These are phyloP conservation scores for Nitzschia sp. DNA, from an alignment of 108 stramenopile species.

Conservation along the genomic window DNA sequence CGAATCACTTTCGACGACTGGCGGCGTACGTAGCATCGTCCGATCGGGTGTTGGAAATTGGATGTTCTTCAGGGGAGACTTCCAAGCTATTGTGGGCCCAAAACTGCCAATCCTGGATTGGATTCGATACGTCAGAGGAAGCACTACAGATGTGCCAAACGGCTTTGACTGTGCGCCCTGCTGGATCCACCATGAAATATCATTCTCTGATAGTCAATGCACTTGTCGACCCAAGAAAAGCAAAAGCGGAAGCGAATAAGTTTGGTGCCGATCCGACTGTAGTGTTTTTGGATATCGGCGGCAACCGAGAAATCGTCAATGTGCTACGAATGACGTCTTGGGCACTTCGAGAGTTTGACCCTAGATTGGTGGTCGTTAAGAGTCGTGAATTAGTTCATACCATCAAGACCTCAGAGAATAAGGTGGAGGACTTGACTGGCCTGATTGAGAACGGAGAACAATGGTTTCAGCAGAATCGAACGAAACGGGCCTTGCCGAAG, in stretches of 20 bases:
- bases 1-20: conserved; percentile 62
- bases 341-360: conserved; percentile 55
- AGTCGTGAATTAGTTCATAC: conserved; percentile 59
- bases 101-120: conserved; percentile 55
- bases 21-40: conserved; percentile 48
- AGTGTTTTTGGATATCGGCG: conserved; percentile 85
- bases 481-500: conserved; percentile 19
- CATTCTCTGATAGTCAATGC: conserved; percentile 52
- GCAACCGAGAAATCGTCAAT: conserved; percentile 68
- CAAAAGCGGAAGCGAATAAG: conserved; percentile 29
- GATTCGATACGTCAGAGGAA: conserved; percentile 74
- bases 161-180: background rate
- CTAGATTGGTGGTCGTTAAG: conserved; percentile 68
- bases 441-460: conserved; percentile 19
- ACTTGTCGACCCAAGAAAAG: conserved; percentile 62
- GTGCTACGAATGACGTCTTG: conserved; percentile 71
- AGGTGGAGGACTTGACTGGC: conserved; percentile 18
- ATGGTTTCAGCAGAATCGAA: conserved; percentile 28
- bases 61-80: conserved; percentile 79
- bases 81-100: conserved; percentile 30
- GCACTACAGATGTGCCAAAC: conserved; percentile 51
- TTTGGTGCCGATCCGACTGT: conserved; percentile 37
- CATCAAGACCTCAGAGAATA: background rate
- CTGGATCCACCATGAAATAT: background rate
- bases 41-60: conserved; percentile 80